These are phyloP conservation scores for Ailanthus altissimus DNA, from an alignment of 345 rosid species.

Conservation along the genomic window DNA sequence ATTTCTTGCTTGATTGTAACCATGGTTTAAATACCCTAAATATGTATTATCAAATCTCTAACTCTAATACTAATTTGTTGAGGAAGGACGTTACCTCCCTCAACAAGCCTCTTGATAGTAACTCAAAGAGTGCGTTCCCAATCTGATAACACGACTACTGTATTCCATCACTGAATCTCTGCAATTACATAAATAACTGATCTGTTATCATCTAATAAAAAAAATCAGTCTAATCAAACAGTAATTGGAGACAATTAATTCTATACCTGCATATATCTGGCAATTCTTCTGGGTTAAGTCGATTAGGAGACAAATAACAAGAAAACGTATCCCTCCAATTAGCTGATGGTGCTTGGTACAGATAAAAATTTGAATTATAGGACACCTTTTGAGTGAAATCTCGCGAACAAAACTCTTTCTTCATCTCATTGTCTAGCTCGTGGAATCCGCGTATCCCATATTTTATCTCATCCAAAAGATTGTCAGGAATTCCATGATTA, in stretches of 20 bases:
- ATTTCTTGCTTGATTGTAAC: too few relatives aligned
- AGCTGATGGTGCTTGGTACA: constrained; percentile 23
- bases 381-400: constrained; percentile 13
- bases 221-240: background rate
- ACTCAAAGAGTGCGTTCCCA: constrained; percentile 17
- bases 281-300: constrained; percentile 26
- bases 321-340: constrained; percentile 32
- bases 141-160: background rate
- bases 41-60: too few relatives aligned
- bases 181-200: background rate
- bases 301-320: constrained; percentile 17
- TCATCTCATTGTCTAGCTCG: constrained; percentile 26
- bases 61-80: too few relatives aligned
- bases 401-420: constrained; percentile 25
- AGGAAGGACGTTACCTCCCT: too few relatives aligned
- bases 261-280: constrained; percentile 27
- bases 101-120: constrained; percentile 44
- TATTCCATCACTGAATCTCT: constrained; percentile 22
- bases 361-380: constrained; percentile 25
- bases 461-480: constrained; percentile 20
- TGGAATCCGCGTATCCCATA: constrained; percentile 23
- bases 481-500: constrained; percentile 24
- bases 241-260: background rate
- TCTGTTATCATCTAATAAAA: too few relatives aligned
- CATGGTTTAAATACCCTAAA: too few relatives aligned